phyloP scores from a whole-genome alignment of 768 basidiomycete species.

The Trametes maxima region DNA sequence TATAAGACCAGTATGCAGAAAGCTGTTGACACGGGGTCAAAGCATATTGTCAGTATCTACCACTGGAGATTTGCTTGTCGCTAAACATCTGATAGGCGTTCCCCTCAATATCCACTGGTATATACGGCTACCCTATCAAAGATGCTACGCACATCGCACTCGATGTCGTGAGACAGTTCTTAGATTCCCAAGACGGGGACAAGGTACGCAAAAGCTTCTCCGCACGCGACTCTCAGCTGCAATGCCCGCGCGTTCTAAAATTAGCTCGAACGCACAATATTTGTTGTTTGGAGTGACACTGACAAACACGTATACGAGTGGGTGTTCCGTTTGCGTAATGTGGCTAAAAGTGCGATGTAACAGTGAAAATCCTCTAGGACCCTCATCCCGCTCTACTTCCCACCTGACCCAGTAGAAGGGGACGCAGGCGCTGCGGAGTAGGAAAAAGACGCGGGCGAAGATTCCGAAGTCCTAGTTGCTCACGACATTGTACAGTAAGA shows the following conservation, averaged over 20 bases:
- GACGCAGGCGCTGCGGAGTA: neutral
- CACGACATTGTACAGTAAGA: no score
- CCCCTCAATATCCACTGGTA: conserved; percentile 76
- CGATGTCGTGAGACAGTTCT: conserved; percentile 53
- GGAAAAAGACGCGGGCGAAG: neutral
- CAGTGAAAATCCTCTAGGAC: conserved; percentile 37
- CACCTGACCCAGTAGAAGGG: conserved; percentile 30
- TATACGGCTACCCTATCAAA: conserved; percentile 77
- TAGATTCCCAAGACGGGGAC: conserved; percentile 53
- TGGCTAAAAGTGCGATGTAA: neutral
- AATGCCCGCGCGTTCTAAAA: neutral
- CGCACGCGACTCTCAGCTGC: neutral
- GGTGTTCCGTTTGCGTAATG: conserved; percentile 30
- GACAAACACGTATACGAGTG: conserved; percentile 71
- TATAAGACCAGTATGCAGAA: conserved; percentile 66
- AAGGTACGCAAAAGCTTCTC: conserved; percentile 30
- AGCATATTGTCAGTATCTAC: conserved; percentile 56
- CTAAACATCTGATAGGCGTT: conserved; percentile 60
- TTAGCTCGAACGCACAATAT: conserved; percentile 68
- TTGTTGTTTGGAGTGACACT: conserved; percentile 69
- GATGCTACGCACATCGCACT: conserved; percentile 76
- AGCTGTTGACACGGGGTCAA: conserved; percentile 59
- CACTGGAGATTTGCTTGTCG: no score
- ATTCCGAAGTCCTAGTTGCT: no score
- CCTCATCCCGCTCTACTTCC: conserved; percentile 69